A percentile compares a stretch with the other conserved stretches of the same genome.
These are phyloP conservation scores for Scenedesmus sp. DNA, from an alignment of 163 green algal species.

Conservation along the genomic window DNA sequence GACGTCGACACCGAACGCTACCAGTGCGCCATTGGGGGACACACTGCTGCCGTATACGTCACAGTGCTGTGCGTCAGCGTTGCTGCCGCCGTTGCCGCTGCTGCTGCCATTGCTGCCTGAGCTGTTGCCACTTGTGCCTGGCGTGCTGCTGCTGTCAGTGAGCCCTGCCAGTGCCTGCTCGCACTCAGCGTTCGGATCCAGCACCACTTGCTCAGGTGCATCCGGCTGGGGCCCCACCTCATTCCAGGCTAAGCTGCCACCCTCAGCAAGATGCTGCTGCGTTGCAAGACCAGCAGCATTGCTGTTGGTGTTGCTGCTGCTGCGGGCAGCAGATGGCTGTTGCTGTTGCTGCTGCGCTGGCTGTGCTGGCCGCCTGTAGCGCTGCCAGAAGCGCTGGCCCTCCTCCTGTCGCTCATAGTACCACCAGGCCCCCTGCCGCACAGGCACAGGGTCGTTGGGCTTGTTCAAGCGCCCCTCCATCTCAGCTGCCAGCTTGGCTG, in stretches of 20 bases:
- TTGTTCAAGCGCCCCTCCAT: constrained; percentile 41
- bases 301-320: neutral
- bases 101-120: neutral
- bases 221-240: neutral
- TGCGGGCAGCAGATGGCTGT: neutral
- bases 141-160: neutral
- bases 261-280: neutral
- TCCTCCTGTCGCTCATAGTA: constrained; percentile 44
- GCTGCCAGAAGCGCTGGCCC: neutral
- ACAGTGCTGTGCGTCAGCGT: constrained; percentile 6
- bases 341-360: neutral
- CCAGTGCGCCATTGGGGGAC: constrained; percentile 35
- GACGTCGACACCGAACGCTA: constrained; percentile 39
- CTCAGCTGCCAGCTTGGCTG: constrained; percentile 23
- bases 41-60: constrained; percentile 37
- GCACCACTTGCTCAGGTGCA: constrained; percentile 16
- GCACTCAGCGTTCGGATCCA: constrained; percentile 37
- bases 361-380: constrained; percentile 23
- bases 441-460: constrained; percentile 10
- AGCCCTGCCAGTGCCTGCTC: neutral
- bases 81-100: neutral
- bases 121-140: neutral
- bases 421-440: constrained; percentile 40
- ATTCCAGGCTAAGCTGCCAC: neutral
- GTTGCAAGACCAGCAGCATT: neutral